phyloP scores from a whole-genome alignment of 2,329 filamentous ascomycete species.

The Chaetomiaceae sp. region DNA sequence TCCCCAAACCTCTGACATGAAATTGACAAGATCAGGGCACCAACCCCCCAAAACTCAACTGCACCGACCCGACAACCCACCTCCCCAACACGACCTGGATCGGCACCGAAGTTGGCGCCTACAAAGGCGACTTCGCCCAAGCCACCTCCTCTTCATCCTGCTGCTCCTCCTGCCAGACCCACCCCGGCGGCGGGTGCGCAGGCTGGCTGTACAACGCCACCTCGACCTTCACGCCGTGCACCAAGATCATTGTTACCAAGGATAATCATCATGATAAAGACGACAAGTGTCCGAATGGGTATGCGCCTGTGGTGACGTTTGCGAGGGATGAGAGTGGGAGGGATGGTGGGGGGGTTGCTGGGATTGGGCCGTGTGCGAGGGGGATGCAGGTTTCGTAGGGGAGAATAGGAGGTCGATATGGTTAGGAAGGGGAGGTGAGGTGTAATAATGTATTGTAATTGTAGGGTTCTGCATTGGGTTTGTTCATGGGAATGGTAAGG shows the following conservation, averaged over 20 bases:
- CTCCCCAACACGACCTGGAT: conserved; percentile 14
- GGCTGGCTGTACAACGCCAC: conserved; percentile 21
- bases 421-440: neutral
- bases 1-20: too few species aligned
- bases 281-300: conserved; percentile 19
- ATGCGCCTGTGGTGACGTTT: conserved; percentile 5
- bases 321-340: neutral
- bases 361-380: conserved; percentile 18
- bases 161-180: conserved; percentile 19
- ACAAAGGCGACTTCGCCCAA: conserved; percentile 7
- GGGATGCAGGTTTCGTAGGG: neutral
- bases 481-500: neutral
- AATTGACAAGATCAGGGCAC: neutral
- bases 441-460: neutral
- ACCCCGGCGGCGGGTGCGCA: conserved; percentile 16
- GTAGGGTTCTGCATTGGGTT: neutral
- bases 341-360: neutral
- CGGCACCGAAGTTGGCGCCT: conserved; percentile 3
- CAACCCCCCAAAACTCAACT: neutral
- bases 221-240: conserved; percentile 22
- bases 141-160: conserved; percentile 15
- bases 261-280: neutral
- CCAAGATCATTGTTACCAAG: conserved; percentile 12
- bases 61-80: conserved; percentile 11
- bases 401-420: neutral